Conservation (phyloP, 768 basidiomycete species). For the Auriscalpium vulgare region DNA sequence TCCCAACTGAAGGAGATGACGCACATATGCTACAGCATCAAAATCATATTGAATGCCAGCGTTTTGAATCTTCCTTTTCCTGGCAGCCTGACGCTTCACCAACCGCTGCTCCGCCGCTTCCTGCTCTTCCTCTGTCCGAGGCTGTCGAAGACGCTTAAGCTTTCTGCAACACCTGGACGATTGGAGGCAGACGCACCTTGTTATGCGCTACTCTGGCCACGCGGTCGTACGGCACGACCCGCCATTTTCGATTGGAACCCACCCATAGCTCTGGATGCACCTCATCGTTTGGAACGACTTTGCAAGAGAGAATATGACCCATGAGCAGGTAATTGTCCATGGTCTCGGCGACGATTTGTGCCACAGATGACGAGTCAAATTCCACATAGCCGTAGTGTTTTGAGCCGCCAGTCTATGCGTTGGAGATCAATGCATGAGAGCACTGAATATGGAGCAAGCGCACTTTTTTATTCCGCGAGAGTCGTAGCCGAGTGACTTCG, state of each 20-base stretch:
- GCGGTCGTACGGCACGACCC: slow-evolving; percentile 63
- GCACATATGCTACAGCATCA: slow-evolving; percentile 72
- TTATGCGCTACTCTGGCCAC: slow-evolving; percentile 71
- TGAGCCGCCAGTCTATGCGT: slow-evolving; percentile 78
- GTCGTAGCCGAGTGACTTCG: slow-evolving; percentile 73
- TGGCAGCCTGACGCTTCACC: slow-evolving; percentile 65
- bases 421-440: not conserved
- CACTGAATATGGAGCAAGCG: not conserved
- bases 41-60: slow-evolving; percentile 87
- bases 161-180: not conserved
- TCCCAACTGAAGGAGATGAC: slow-evolving; percentile 22
- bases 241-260: slow-evolving; percentile 93
- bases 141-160: slow-evolving; percentile 29
- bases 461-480: slow-evolving; percentile 93
- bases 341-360: slow-evolving; percentile 92
- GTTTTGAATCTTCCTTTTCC: slow-evolving; percentile 71
- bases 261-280: slow-evolving; percentile 94
- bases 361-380: slow-evolving; percentile 82
- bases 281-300: slow-evolving; percentile 80
- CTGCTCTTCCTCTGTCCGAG: slow-evolving; percentile 66
- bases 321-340: slow-evolving; percentile 98
- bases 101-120: slow-evolving; percentile 57
- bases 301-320: slow-evolving; percentile 90
- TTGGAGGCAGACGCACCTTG: slow-evolving; percentile 37
- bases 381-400: slow-evolving; percentile 98